Percentiles rank a stretch among this genome's conserved stretches.
These are phyloP conservation scores for Sporopachydermia quercuum DNA, from an alignment of 805 yeast species.

Conservation along the genomic window DNA sequence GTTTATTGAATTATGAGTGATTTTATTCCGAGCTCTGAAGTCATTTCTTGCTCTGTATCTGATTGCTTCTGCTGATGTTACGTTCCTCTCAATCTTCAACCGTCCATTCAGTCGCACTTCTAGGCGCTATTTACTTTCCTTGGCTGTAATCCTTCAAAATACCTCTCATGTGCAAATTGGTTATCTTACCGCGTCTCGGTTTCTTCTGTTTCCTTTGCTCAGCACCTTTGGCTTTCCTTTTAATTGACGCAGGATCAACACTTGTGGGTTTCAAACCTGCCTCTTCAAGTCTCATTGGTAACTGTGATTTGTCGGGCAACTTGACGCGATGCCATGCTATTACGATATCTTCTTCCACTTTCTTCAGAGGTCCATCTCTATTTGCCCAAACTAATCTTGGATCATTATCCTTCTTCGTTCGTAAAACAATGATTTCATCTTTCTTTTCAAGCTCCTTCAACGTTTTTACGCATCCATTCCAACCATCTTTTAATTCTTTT, in stretches of 20 bases:
- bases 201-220: conserved; percentile 69
- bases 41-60: too few species aligned
- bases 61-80: too few species aligned
- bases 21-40: too few species aligned
- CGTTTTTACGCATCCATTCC: conserved; percentile 79
- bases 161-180: conserved; percentile 95
- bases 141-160: conserved; percentile 65
- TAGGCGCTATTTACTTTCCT: too few species aligned
- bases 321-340: conserved; percentile 66
- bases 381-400: conserved; percentile 93
- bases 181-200: conserved; percentile 84
- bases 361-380: conserved; percentile 55
- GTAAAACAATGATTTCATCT: conserved; percentile 62
- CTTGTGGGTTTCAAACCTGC: conserved; percentile 93
- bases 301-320: conserved; percentile 68
- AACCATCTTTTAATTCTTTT: conserved; percentile 74
- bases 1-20: too few species aligned
- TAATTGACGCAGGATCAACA: conserved; percentile 91
- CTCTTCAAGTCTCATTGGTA: conserved; percentile 63
- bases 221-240: conserved; percentile 40
- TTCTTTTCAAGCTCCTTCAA: conserved; percentile 67
- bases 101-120: too few species aligned
- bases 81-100: too few species aligned
- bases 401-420: conserved; percentile 85
- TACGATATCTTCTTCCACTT: conserved; percentile 70